Evolutionary conservation across 2,329 filamentous ascomycete species (phyloP).

Genomic region (Pseudogymnoascus sp.): DNA sequence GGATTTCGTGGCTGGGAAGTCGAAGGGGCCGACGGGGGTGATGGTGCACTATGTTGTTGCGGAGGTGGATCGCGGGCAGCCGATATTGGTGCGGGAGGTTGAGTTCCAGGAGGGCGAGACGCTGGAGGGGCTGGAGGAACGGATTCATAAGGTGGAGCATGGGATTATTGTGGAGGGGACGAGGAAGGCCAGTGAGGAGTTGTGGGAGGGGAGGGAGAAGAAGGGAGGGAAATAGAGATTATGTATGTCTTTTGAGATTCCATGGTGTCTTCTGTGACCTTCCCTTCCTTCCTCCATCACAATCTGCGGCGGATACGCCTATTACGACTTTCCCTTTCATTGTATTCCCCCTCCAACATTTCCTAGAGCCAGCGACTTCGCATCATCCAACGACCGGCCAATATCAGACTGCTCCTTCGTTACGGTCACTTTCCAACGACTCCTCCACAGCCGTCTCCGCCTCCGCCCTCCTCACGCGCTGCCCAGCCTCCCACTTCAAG

Average conservation of each 20-base stretch:
- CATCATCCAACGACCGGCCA: background rate
- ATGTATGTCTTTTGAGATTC: background rate
- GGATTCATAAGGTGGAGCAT: slow-evolving; percentile 72
- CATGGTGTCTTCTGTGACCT: background rate
- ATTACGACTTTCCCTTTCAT: background rate
- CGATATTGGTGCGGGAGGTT: slow-evolving; percentile 64
- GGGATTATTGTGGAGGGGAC: slow-evolving; percentile 70
- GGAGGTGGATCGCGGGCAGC: slow-evolving; percentile 71
- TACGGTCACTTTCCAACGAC: background rate
- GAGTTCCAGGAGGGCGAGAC: slow-evolving; percentile 55
- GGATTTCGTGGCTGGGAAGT: slow-evolving; percentile 56
- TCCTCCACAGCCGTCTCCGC: background rate
- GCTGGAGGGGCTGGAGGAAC: slow-evolving; percentile 56
- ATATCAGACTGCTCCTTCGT: background rate
- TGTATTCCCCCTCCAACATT: background rate
- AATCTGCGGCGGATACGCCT: background rate
- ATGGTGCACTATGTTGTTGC: slow-evolving; percentile 82
- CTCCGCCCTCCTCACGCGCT: background rate
- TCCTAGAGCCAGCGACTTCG: background rate
- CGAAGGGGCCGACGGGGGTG: slow-evolving; percentile 62
- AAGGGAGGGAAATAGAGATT: slow-evolving; percentile 17
- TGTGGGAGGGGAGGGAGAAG: slow-evolving; percentile 26
- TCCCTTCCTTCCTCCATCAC: background rate
- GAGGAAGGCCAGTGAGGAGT: slow-evolving; percentile 36
- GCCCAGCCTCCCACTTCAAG: slow-evolving; percentile 42